Evolutionary conservation across 2,329 filamentous ascomycete genomes (phyloP), one percentile per base, ranked within the genome.

Genomic region (Clarireedia sp.): DNA sequence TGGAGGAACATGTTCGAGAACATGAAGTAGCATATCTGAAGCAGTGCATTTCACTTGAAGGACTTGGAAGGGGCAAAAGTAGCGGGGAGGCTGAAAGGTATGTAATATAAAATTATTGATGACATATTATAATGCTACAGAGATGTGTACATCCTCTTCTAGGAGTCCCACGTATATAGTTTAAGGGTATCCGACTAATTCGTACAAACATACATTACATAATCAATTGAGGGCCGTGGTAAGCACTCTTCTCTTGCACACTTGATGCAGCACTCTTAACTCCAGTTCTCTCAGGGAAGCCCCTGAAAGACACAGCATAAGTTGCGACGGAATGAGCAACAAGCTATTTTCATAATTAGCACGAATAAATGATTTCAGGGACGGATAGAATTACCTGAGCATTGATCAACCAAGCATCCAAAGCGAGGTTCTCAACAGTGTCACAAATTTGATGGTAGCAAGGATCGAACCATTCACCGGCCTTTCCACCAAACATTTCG

Each of bases 291-390:
- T 82, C 68, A 0, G 85, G 85, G 70, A 88, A 86, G 9, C 77
- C 81, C 4, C 85, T 74, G 60, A 88, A 83, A 0, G 82, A 86
- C 3, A 72, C 67, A 10, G 85, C 85, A 63, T 82, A 89, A 0
- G 81, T 85, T 1, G 85, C 86, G n/a, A 89, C 81, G 1, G 83
- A 83, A 69, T 87, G 83, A 2, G 87, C 86, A 61, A 90, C 85
- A 37, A 84, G 73, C 78, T 45, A 45, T 45, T 12, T 12, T 12
- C 81, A 19, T 41, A 26, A 14, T 64, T 55, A 29, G 33, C 17
- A 57, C 29, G 10, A 9, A 33, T 2, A 33, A 33, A 33, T 33
- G 3, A 14, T 33, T 33, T 12, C 10, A 33, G 10, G 10, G 29
- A 33, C 12, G 10, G 29, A 4, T 33, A 33, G 9, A 10, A 33